Base-by-base conservation (phyloP, 2,329 filamentous ascomycete genomes). In the Aurifilum marmelostoma region DNA sequence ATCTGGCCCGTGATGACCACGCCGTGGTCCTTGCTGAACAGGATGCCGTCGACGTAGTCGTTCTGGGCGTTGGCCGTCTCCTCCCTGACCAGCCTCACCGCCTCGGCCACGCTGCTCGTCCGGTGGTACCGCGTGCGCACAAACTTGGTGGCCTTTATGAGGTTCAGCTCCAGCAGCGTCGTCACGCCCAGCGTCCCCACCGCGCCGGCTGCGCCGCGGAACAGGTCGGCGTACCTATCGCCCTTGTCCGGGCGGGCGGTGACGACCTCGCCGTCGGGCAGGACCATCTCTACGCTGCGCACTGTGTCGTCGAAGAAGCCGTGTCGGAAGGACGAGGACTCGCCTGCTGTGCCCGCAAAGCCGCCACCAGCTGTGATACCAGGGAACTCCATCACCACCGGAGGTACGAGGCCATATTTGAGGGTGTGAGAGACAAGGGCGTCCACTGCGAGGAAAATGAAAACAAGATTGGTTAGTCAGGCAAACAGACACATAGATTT, bases 321-420 rank as follows among this genome's bases (percentile, higher is more conserved):
- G 76, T 92, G 86, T 69, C 84, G 84, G 80, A 92, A 93, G 24
- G 85, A 88, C 72, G 84, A 88, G 79, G 88, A 91, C 81, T 93
- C 91, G 34, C 90, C 91, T 0, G 89, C 88, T 0, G 89, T 92
- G 12, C 91, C 91, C 0, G 90, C 88, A 76, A 87, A 92, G 4
- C 89, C 90, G 52, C 91, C 91, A 32, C 91, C 91, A 1, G 88
- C 89, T 0, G 91, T 93, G 77, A 93, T 93, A 43, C 90, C 91
- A 0, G 90, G 90, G 73, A 92, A 93, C 77, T 92, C 91, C 88
- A 91, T 92, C 32, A 92, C 89, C 3, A 93, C 88, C 2, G 89
- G 89, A 0, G 91, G 90, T 2, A 92, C 83, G 3, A 92, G 83
- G 34, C 88, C 88, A 75, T 91, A 82, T n/a, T 81, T 81, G 54